Evolutionary conservation across 345 rosid species (phyloP), one percentile per base, ranked within the genome.

Genomic region (Pugionium cornutum): DNA sequence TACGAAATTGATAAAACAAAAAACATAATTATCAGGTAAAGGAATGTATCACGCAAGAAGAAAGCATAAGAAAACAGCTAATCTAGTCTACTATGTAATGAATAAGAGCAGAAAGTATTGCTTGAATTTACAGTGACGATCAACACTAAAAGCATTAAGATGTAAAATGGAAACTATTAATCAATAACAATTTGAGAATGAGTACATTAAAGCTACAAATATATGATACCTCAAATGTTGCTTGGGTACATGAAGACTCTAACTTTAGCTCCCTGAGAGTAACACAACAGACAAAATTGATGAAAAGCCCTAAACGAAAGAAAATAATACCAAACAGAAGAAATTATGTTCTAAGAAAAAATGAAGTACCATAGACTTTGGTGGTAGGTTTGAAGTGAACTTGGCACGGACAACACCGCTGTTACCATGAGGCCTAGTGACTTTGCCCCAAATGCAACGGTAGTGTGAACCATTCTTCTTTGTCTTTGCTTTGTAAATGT

Each of bases 381-480:
- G 96, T 53, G 97, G 97, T 56, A 88, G 74, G 67, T 91, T 91
- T 28, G 96, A 88, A 72, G 83, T 91, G 83, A 91, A 91, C 82
- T 83, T 84, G 6, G 96, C 86, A 27, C 97, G 90, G 4, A 91
- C 96, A 3, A 91, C 89, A 10, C 97, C 96, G 2, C 88, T 91
- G 88, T 91, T 91, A 71, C 97, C 97, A 45, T 88, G 96, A 71
- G 97, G 89, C 79, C 97, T 81, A 6, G 76, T 5, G 5, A 91
- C 97, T 80, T 91, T 88, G 6, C 97, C 97, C 97, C 97, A 91
- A 26, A 91, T 88, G 85, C 97, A 91, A 27, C 96, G 94, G 60
- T 88, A 91, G 78, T 88, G 92, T 0, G 85, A 70, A 4, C 96
- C 96, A 18, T 86, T 75, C 86, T 79, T 82, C 89, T 86, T 91